These are phyloP conservation scores for Huntiella moniliformis DNA, from an alignment of 2,329 filamentous ascomycete genomes.

Conservation along the genomic window DNA sequence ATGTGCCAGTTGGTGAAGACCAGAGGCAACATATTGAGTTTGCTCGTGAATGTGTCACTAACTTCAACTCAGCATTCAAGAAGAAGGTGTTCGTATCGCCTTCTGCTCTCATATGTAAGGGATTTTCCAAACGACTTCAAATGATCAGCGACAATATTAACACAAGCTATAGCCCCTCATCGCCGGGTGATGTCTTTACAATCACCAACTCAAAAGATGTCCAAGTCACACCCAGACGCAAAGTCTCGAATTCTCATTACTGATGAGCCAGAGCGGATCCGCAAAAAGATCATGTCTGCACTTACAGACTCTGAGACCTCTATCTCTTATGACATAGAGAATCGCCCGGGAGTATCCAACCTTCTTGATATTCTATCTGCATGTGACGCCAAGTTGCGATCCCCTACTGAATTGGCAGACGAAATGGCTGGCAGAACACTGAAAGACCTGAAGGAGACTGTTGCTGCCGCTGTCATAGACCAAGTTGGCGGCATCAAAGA, in stretches of 20 bases:
- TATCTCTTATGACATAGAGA: constrained; percentile 52
- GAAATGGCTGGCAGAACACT: constrained; percentile 22
- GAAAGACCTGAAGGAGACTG: constrained; percentile 28
- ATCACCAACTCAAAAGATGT: constrained; percentile 73
- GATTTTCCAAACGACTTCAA: not conserved
- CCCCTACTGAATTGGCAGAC: constrained; percentile 23
- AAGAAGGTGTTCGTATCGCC: constrained; percentile 45
- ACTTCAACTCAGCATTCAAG: constrained; percentile 60
- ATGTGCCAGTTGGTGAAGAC: constrained; percentile 93
- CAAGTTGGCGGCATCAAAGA: constrained; percentile 36
- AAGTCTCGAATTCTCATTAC: constrained; percentile 70
- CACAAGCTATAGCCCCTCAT: constrained; percentile 40
- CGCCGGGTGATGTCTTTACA: constrained; percentile 81
- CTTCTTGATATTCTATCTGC: constrained; percentile 63
- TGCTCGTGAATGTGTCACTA: constrained; percentile 63
- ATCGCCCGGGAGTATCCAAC: constrained; percentile 71
- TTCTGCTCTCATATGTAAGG: constrained; percentile 50
- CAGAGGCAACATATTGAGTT: constrained; percentile 91
- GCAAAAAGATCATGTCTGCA: constrained; percentile 50
- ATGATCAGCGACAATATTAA: not conserved
- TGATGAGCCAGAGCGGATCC: constrained; percentile 45
- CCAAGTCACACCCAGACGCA: constrained; percentile 59
- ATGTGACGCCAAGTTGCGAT: constrained; percentile 31
- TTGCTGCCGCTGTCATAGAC: constrained; percentile 36
- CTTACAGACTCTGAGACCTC: constrained; percentile 52